Base-by-base conservation (phyloP, 768 basidiomycete genomes). In the Asterophora lycoperdoides region DNA sequence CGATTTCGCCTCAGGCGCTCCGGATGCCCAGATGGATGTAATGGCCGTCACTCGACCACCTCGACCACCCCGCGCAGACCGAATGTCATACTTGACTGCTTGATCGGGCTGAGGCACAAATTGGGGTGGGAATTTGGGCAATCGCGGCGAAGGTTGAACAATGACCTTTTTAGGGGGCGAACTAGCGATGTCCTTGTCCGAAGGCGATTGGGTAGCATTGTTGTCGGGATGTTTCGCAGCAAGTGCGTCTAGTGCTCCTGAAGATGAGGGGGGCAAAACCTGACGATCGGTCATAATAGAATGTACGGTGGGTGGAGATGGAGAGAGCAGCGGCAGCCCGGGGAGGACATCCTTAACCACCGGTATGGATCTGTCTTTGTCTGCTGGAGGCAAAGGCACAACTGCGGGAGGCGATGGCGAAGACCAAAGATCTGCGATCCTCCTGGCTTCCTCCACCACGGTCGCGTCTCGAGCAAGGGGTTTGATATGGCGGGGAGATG, bases 31-130 rank as follows among this genome's bases (percentile, higher is more conserved):
- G 18, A 91, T 68, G 2, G 86, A 78, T 0, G 85, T 80, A 1
- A 89, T 85, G 4, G 86, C 72, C 2, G 86, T 73, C 13, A 90
- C 89, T 45, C 77, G 76, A 10, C 88, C 89, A 2, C 89, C 89
- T 36, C 76, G 70, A 2, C 89, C 89, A 4, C 89, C 87, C 17
- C 88, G 76, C 4, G 86, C 87, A 32, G 86, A 89, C 10, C 83
- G 80, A 19, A 88, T 64, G 58, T 90, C 81, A 58, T 89, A 89
- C 49, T 81, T 84, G 17, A 72, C 75, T 44, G 81, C 83, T 0
- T 77, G 69, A 51, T 81, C 77, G 3, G 56, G 49, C 17, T 64
- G 62, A 35, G 64, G 54, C 2, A 70, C 64, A 48, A 71, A 67
- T 1, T 56, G 56, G 15, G 71, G 53, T 2, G 71, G 65, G 48